A percentile compares a stretch with the other conserved stretches of the same genome.
phyloP scores from a whole-genome alignment of 2,329 filamentous ascomycete species.

The Scedosporium minutisporum region DNA sequence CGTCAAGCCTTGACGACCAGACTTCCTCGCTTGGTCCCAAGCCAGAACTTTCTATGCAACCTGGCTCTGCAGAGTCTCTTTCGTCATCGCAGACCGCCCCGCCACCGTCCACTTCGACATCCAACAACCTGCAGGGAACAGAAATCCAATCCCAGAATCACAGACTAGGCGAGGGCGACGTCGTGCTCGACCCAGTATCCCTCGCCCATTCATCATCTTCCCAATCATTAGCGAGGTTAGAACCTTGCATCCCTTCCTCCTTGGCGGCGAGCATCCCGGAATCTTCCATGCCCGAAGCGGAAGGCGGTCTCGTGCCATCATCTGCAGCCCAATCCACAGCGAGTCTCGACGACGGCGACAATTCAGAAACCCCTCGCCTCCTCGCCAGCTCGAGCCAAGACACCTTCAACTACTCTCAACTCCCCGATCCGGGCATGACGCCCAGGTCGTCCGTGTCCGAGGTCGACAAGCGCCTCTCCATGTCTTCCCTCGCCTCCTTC shows the following conservation, averaged over 20 bases:
- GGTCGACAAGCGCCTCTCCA: constrained; percentile 56
- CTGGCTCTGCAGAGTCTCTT: neutral
- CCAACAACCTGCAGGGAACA: neutral
- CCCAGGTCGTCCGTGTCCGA: constrained; percentile 40
- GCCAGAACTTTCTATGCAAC: neutral
- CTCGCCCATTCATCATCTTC: neutral
- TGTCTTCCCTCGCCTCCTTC: constrained; percentile 64
- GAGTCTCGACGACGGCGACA: constrained; percentile 6
- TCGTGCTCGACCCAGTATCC: neutral
- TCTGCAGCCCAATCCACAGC: neutral
- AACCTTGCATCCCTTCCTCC: neutral
- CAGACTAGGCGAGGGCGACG: neutral
- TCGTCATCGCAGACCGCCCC: neutral
- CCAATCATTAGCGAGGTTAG: neutral
- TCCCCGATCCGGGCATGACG: constrained; percentile 40
- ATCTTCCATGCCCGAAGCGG: neutral
- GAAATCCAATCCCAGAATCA: neutral
- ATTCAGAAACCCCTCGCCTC: constrained; percentile 38
- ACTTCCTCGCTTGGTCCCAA: neutral
- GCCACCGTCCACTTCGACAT: neutral
- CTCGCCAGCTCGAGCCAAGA: constrained; percentile 20
- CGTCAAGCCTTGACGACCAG: neutral
- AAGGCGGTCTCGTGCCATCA: neutral
- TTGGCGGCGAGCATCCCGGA: constrained; percentile 1
- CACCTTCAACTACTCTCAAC: constrained; percentile 18